Evolutionary conservation across 441 rosid species (phyloP).

Genomic region (Erodium trifolium): DNA sequence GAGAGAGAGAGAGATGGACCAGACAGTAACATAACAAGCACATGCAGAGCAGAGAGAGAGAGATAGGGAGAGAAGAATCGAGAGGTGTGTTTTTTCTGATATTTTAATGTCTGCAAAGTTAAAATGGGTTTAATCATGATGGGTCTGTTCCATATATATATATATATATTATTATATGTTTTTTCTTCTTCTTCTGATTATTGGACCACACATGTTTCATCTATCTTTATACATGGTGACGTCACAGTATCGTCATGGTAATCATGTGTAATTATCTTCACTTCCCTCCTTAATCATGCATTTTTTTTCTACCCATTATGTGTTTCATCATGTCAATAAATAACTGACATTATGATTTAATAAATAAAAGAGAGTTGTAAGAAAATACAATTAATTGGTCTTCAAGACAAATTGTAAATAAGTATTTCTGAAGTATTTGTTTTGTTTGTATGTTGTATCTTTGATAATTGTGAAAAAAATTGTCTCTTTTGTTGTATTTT

Average conservation of each 20-base stretch:
- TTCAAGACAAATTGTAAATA: no score
- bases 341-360: no score
- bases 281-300: not conserved
- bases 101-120: not conserved
- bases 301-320: not conserved
- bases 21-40: not conserved
- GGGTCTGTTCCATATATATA: not conserved
- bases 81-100: not conserved
- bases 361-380: no score
- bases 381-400: no score
- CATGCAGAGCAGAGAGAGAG: not conserved
- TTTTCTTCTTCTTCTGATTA: not conserved
- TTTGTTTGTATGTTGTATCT: no score
- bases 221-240: not conserved
- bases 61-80: not conserved
- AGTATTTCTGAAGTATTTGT: no score
- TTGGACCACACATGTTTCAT: not conserved
- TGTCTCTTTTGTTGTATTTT: no score
- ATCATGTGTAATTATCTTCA: not conserved
- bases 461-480: no score
- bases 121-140: not conserved
- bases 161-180: not conserved
- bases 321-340: no score
- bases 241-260: not conserved
- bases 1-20: not conserved